Percentiles rank a stretch among this genome's conserved stretches.
Conservation (phyloP, 805 yeast species). For the Ogataea paraovalis region DNA sequence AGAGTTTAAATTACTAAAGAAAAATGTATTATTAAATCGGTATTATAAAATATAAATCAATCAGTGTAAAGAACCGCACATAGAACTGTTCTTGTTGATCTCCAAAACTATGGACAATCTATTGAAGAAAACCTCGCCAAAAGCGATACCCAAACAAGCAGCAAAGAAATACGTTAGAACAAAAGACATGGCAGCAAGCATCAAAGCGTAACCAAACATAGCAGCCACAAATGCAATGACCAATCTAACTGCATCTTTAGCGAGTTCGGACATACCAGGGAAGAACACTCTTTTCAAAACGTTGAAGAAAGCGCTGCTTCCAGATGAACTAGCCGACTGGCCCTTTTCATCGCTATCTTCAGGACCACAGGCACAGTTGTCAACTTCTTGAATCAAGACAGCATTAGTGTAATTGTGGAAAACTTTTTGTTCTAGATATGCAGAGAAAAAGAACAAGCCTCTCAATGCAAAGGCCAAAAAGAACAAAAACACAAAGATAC, state of each 20-base stretch:
- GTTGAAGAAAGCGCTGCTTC: constrained; percentile 2
- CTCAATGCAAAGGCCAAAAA: constrained; percentile 55
- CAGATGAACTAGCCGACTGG: constrained; percentile 4
- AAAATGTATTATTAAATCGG: not conserved
- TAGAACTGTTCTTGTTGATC: constrained; percentile 32
- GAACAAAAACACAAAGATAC: constrained; percentile 62
- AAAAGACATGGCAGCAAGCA: constrained; percentile 77
- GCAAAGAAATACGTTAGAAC: constrained; percentile 69
- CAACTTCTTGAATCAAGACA: constrained; percentile 27
- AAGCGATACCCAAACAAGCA: constrained; percentile 61
- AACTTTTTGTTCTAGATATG: constrained; percentile 65
- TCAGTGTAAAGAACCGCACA: constrained; percentile 29
- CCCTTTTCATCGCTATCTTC: constrained; percentile 19
- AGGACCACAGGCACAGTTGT: constrained; percentile 34
- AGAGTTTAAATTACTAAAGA: no score
- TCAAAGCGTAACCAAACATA: constrained; percentile 63
- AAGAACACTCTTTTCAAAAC: constrained; percentile 29
- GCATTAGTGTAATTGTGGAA: constrained; percentile 41
- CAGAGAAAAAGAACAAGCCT: constrained; percentile 53
- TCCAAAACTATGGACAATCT: constrained; percentile 43
- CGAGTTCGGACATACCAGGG: constrained; percentile 33
- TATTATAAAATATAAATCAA: not conserved
- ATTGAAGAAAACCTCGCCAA: constrained; percentile 68
- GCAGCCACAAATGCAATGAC: constrained; percentile 56
- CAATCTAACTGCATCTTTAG: constrained; percentile 55